Evolutionary conservation across 2,329 filamentous ascomycete species (phyloP), one percentile per base, ranked within the genome.

Genomic region (Colletotrichum sp.): DNA sequence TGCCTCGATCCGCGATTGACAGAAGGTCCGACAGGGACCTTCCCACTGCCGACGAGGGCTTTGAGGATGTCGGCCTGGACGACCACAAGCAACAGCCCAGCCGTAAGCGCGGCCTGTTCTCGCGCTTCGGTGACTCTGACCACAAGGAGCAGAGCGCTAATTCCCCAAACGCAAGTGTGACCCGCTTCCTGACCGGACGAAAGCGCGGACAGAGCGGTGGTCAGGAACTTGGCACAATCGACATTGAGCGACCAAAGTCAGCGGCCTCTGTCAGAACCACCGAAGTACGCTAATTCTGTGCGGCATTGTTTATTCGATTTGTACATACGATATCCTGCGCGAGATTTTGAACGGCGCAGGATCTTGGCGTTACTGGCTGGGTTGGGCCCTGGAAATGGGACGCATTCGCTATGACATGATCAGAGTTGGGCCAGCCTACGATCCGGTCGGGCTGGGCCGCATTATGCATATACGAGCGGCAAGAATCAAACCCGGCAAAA

Each of bases 1-100:
- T 92, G 59, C 91, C 92, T 21, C 89, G 93, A 76, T 91, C 92
- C 10, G 89, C 92, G 9, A 83, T 93, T 69, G 88, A 89, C 73
- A 88, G 91, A 77, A 89, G 88, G 72, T 89, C 88, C 67, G 91
- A 93, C 79, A 87, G 87, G 81, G 89, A 92, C 71, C 89, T 90
- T 32, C 89, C 92, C n/a, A 94, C 93, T 34, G 90, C 92, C 57
- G 95, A 97, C 80, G 95, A 98, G 81, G 68, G 69, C 16, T 98
- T 99, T 80, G 96, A 98, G 83, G 96, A 99, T 68, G 95, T 99
- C 10, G 95, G 95, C 6, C 87, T 99, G 74, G 96, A 98, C 78
- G 95, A 97, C 48, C 87, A 90, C 65, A 93, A 92, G 77, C 85
- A 81, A 57, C 81, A 78, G 61, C 87, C 82, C 26, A 71, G 32